Conservation (phyloP, 129 eudicot genomes). For the Gnaphalium uliginosum region DNA sequence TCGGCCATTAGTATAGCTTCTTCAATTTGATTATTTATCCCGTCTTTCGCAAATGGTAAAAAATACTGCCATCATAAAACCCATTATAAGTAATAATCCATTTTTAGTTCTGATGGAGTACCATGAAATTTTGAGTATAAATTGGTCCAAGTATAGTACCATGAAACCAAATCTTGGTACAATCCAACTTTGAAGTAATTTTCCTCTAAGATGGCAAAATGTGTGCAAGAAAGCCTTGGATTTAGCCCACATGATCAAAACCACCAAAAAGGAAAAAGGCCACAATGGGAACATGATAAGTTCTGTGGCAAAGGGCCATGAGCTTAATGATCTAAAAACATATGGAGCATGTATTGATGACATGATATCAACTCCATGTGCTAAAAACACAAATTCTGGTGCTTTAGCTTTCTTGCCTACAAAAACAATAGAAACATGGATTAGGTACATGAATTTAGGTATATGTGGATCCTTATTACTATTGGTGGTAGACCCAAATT, state of each 20-base stretch:
- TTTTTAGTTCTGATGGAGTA: not conserved
- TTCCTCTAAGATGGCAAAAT: constrained; percentile 64
- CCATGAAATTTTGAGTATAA: not conserved
- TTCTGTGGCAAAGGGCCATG: constrained; percentile 52
- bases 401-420: constrained; percentile 54
- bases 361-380: constrained; percentile 67
- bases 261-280: constrained; percentile 50
- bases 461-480: not conserved
- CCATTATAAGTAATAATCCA: not conserved
- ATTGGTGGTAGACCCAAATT: not conserved
- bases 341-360: constrained; percentile 65
- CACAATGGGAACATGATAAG: constrained; percentile 54
- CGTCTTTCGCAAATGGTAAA: constrained; percentile 75
- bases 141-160: constrained; percentile 33
- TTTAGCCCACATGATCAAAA: constrained; percentile 65
- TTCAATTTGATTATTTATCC: constrained; percentile 73
- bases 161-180: constrained; percentile 87
- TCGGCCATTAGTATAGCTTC: constrained; percentile 83
- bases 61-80: constrained; percentile 61
- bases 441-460: not conserved
- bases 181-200: constrained; percentile 55
- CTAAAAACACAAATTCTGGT: constrained; percentile 89
- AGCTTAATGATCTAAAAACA: constrained; percentile 61
- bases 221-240: constrained; percentile 55
- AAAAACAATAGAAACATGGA: constrained; percentile 5